Base-by-base conservation (phyloP, 1,284 basidiomycete species). In the Puccinia novopanici region DNA sequence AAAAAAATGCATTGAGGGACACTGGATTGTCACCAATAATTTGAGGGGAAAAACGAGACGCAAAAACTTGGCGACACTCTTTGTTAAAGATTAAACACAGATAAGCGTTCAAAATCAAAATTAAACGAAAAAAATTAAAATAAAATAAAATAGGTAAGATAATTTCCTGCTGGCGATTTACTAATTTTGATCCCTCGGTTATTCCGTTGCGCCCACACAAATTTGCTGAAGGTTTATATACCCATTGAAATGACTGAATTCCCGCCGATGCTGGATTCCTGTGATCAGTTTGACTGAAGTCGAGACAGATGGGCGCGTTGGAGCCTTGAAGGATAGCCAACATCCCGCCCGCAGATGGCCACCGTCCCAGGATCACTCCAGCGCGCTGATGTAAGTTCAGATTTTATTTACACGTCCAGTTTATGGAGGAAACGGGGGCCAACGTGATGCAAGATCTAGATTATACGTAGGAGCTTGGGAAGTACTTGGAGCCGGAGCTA, bases 381-480 rank as follows among this genome's bases (percentile, higher is more conserved):
- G 45, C 10, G 17, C 17, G 10, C 45, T 48, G 17, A 9, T 48
- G 27, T 24, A 59, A 30, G 13, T 17, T 59, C 9, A 30, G 10
- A 17, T 59, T 59, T 59, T 34, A 6, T 42, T 22, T 15, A 63
- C 37, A 3, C 17, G 19, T 63, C 19, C 15, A 70, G 37, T n/a
- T 52, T 50, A 70, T 34, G 5, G 48, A 1, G 67, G 48, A 48
- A 45, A 42, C 24, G 48, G 67, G 10, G 42, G 42, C 67, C 67
- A 70, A 70, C 50, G 48, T 15, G 24, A 9, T 13, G 67, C 40
- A 4, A 30, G 0, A 50, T 70, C 40, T 30, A 24, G 40, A n/a
- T 70, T 70, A 42, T 70, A 50, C 45, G 45, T 34, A n/a, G 48
- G 42, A n/a, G 15, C 27, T 30, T 48, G 67, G 42, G 45, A 70